These are phyloP conservation scores for Pontederia crassipes DNA, from an alignment of 176 grass and related monocot species.

Conservation along the genomic window DNA sequence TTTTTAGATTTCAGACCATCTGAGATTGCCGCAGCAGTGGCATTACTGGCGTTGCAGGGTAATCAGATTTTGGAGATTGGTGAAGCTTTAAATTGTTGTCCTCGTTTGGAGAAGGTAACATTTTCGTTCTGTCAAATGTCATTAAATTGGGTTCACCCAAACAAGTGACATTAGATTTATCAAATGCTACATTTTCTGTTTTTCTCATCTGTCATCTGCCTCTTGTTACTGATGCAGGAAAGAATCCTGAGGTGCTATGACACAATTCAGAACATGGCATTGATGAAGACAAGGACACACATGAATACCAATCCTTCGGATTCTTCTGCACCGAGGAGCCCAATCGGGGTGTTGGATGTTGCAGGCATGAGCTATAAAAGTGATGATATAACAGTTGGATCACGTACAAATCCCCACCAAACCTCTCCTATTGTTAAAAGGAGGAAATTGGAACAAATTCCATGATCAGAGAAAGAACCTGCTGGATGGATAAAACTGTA, in stretches of 20 bases:
- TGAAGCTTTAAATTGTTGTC: conserved; percentile 42
- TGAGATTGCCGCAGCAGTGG: conserved; percentile 70
- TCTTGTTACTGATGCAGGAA: conserved; percentile 27
- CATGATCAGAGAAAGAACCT: neutral
- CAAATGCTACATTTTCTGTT: neutral
- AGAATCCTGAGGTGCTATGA: conserved; percentile 54
- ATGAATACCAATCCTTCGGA: conserved; percentile 18
- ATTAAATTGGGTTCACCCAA: neutral
- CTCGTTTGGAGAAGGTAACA: conserved; percentile 60
- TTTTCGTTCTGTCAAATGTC: neutral
- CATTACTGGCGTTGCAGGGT: conserved; percentile 47
- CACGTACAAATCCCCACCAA: conserved; percentile 40
- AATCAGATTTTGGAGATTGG: conserved; percentile 41
- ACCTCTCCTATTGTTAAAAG: conserved; percentile 46
- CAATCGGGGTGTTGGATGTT: conserved; percentile 56
- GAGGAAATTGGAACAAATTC: conserved; percentile 35
- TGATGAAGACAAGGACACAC: conserved; percentile 42
- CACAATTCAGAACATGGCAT: conserved; percentile 35
- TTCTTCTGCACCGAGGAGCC: conserved; percentile 40
- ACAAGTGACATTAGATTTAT: too few relatives aligned
- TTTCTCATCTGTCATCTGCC: neutral
- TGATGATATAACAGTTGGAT: conserved; percentile 36
- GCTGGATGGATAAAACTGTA: too few relatives aligned
- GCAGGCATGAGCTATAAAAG: conserved; percentile 41
- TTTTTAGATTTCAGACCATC: conserved; percentile 81